A percentile compares a stretch with the other conserved stretches of the same genome.
Evolutionary conservation across 441 rosid species (phyloP).

Genomic region (Syzygium malaccense): DNA sequence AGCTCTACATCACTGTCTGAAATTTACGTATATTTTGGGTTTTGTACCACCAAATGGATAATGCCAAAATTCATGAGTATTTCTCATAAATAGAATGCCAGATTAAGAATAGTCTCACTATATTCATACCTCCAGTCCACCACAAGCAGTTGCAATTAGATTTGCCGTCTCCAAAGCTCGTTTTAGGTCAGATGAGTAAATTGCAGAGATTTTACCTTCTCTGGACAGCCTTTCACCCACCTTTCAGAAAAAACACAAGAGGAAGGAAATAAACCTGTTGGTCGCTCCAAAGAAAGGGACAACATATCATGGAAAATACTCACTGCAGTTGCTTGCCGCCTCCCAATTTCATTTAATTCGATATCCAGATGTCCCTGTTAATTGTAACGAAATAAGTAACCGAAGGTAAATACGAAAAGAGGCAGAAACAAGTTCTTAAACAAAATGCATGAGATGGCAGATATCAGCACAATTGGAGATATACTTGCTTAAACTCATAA

Average conservation of each 20-base stretch:
- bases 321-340: neutral
- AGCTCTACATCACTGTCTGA: neutral
- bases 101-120: neutral
- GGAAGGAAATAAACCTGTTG: neutral
- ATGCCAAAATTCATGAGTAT: neutral
- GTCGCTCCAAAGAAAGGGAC: neutral
- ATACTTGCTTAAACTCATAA: neutral
- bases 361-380: neutral
- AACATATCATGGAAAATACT: neutral
- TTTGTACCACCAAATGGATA: neutral
- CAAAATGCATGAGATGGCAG: neutral
- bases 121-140: constrained; percentile 41
- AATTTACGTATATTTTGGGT: neutral
- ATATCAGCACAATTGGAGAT: neutral
- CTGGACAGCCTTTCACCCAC: constrained; percentile 57
- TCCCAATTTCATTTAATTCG: neutral
- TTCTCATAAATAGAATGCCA: neutral
- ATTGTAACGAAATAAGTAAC: neutral
- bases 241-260: constrained; percentile 13
- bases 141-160: constrained; percentile 53
- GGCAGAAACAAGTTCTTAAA: neutral
- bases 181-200: constrained; percentile 80
- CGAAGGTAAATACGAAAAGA: neutral
- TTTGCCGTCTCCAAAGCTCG: constrained; percentile 77
- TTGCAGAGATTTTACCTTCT: constrained; percentile 47